phyloP scores from a whole-genome alignment of 1,139 yeast species.

The Suhomyces bolitotheri region DNA sequence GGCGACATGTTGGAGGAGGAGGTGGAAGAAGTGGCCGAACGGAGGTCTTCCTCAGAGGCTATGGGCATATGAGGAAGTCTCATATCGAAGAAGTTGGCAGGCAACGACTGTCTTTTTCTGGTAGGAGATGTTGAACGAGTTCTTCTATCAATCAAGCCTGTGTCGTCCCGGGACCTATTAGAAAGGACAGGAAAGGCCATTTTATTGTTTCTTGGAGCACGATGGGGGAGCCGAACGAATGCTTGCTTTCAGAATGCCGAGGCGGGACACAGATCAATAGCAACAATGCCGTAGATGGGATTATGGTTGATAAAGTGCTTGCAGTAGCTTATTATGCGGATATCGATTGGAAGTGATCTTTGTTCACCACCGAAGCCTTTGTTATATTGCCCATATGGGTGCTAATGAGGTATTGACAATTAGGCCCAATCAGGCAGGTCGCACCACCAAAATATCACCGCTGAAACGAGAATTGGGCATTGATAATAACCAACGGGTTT shows the following conservation, averaged over 20 bases:
- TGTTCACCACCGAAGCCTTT: not conserved
- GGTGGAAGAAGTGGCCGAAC: slow-evolving; percentile 20
- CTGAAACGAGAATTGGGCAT: not conserved
- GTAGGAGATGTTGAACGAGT: slow-evolving; percentile 36
- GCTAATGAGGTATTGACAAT: slow-evolving; percentile 1
- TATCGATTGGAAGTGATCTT: not conserved
- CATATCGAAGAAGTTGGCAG: slow-evolving; percentile 26
- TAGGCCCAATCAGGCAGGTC: slow-evolving; percentile 8
- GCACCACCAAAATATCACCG: not conserved
- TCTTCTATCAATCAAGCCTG: slow-evolving; percentile 20
- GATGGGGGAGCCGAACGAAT: not conserved
- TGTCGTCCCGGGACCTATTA: slow-evolving; percentile 25
- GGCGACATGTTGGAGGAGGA: slow-evolving; percentile 19
- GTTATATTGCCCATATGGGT: slow-evolving; percentile 5
- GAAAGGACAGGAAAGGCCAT: slow-evolving; percentile 7
- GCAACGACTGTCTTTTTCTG: slow-evolving; percentile 29
- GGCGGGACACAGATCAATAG: slow-evolving; percentile 1
- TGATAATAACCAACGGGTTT: not conserved
- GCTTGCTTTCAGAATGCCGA: not conserved
- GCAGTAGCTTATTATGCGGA: slow-evolving; percentile 6
- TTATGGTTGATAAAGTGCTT: slow-evolving; percentile 5
- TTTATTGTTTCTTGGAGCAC: not conserved
- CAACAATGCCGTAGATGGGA: slow-evolving; percentile 4
- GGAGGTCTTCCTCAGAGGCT: slow-evolving; percentile 23
- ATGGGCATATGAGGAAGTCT: slow-evolving; percentile 26